These are phyloP conservation scores for Sanghuangporus baumii DNA, from an alignment of 1,284 basidiomycete species.

Conservation along the genomic window DNA sequence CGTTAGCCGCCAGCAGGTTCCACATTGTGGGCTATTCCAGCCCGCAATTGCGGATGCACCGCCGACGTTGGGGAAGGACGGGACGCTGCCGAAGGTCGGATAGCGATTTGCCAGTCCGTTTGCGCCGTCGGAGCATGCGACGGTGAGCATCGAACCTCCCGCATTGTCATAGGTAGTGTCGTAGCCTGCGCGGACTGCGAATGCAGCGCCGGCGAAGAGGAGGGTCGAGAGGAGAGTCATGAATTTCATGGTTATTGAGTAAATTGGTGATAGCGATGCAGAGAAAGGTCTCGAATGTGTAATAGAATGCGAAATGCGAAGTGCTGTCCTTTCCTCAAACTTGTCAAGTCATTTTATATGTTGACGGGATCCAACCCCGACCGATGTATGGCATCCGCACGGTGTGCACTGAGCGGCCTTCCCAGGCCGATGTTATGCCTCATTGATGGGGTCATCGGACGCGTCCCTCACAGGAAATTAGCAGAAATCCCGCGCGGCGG, in stretches of 20 bases:
- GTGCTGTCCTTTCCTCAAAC: background rate
- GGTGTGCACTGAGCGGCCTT: background rate
- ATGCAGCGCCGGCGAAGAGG: conserved; percentile 12
- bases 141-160: conserved; percentile 29
- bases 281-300: no score
- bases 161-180: conserved; percentile 39
- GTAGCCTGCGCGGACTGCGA: conserved; percentile 35
- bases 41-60: conserved; percentile 35
- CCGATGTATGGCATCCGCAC: background rate
- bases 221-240: conserved; percentile 4
- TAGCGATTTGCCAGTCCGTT: conserved; percentile 37
- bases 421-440: background rate
- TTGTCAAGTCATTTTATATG: background rate
- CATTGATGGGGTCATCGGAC: background rate
- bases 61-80: conserved; percentile 40
- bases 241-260: conserved; percentile 14
- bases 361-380: background rate
- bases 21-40: conserved; percentile 42
- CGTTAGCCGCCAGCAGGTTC: conserved; percentile 44
- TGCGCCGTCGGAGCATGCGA: conserved; percentile 47
- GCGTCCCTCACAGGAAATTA: background rate
- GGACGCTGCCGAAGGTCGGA: conserved; percentile 37
- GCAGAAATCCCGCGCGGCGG: conserved; percentile 1
- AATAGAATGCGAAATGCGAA: background rate
- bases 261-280: background rate